Percentiles rank a stretch among this genome's conserved stretches.
phyloP scores from a whole-genome alignment of 192 early-diverging fungal genomes.

The Gryganskiella cystojenkinii region DNA sequence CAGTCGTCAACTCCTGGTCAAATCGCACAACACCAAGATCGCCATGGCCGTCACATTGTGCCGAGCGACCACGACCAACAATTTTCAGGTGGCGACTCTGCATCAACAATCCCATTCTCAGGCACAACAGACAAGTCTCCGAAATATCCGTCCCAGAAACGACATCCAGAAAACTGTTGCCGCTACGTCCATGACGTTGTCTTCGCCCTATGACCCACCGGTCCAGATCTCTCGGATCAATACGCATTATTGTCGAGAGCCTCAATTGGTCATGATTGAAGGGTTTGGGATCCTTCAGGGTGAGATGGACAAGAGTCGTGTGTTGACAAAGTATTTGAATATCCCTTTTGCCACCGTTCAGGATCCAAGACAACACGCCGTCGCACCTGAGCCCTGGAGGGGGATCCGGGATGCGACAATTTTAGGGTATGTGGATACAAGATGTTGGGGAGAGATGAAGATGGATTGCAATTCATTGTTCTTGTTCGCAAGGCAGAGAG shows the following conservation, averaged over 20 bases:
- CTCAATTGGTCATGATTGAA: slow-evolving; percentile 41
- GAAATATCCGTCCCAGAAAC: no score
- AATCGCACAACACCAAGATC: no score
- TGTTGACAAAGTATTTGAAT: slow-evolving; percentile 42
- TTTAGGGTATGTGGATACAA: slow-evolving; percentile 22
- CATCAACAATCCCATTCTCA: no score
- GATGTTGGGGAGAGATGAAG: no score
- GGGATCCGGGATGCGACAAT: slow-evolving; percentile 47
- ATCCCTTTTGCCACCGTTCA: slow-evolving; percentile 37
- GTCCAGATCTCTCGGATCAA: slow-evolving; percentile 27
- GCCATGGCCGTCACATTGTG: no score
- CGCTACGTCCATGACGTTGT: background rate
- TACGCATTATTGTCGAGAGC: slow-evolving; percentile 33
- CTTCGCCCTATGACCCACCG: slow-evolving; percentile 21
- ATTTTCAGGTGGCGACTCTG: no score
- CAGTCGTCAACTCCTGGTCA: no score
- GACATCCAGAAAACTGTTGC: no score
- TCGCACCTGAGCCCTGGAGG: slow-evolving; percentile 25
- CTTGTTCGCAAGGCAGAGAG: no score
- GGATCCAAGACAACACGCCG: slow-evolving; percentile 14
- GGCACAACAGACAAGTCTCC: no score
- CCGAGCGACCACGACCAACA: no score
- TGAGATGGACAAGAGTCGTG: slow-evolving; percentile 39
- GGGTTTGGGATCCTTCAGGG: slow-evolving; percentile 38
- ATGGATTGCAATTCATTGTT: no score